Percentiles rank a stretch among this genome's conserved stretches.
These are phyloP conservation scores for Aspergillus aculeatus DNA, from an alignment of 2,329 filamentous ascomycete genomes.

Conservation along the genomic window DNA sequence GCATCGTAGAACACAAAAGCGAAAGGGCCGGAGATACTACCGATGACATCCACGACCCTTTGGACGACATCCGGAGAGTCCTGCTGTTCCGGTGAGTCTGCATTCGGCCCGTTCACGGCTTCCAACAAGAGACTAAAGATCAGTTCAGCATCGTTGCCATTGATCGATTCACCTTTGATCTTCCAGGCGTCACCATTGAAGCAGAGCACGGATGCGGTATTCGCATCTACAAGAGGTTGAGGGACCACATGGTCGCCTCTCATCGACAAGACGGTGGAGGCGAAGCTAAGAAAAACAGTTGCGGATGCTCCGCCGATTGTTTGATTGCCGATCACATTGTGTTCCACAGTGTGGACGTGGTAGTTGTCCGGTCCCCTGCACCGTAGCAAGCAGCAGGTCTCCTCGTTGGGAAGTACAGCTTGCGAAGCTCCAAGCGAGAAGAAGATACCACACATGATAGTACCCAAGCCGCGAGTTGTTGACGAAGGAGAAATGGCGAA, in stretches of 20 bases:
- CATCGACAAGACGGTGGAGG: constrained; percentile 87
- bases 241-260: constrained; percentile 68
- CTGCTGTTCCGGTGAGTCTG: constrained; percentile 1
- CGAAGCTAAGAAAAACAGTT: constrained; percentile 58
- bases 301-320: constrained; percentile 17
- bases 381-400: constrained; percentile 35
- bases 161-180: constrained; percentile 56
- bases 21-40: constrained; percentile 75
- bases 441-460: constrained; percentile 53
- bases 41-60: constrained; percentile 49
- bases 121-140: constrained; percentile 62
- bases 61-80: constrained; percentile 22
- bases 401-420: constrained; percentile 31
- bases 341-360: constrained; percentile 31
- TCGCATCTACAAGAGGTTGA: constrained; percentile 68
- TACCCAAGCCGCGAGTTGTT: background rate
- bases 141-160: constrained; percentile 73
- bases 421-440: constrained; percentile 46
- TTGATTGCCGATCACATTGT: constrained; percentile 15
- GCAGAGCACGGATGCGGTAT: constrained; percentile 69
- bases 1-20: constrained; percentile 82
- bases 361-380: constrained; percentile 48
- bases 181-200: constrained; percentile 99
- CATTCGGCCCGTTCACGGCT: constrained; percentile 30
- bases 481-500: background rate